Percentiles rank a stretch among this genome's conserved stretches.
Conservation (phyloP, 2,329 filamentous ascomycete genomes). For the Talaromyces islandicus region DNA sequence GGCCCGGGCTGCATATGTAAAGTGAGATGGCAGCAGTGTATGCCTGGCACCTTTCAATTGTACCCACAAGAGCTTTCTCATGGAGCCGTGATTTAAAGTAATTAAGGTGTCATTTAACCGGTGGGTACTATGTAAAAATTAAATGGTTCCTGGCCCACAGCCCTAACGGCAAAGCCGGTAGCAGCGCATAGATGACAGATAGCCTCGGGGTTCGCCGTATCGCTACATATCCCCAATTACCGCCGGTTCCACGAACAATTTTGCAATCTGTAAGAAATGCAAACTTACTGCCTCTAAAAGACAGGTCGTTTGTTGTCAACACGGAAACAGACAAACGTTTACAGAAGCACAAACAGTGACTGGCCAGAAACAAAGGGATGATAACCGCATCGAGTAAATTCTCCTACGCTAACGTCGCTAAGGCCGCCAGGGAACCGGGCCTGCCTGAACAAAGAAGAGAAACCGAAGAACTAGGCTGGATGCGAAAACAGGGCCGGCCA, state of each 20-base stretch:
- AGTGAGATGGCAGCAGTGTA: not conserved
- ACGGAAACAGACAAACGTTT: not conserved
- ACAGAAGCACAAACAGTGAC: not conserved
- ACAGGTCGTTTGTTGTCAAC: not conserved
- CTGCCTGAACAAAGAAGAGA: conserved; percentile 8
- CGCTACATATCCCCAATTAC: not conserved
- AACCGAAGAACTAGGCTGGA: conserved; percentile 7
- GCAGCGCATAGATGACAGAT: not conserved
- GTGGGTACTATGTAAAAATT: not conserved
- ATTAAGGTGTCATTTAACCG: not conserved
- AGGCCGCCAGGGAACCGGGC: not conserved
- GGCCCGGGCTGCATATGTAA: not conserved
- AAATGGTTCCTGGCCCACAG: not conserved
- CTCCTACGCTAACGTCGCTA: not conserved
- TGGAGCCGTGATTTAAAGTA: not conserved
- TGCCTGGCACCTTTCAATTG: not conserved
- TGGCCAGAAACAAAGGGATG: not conserved
- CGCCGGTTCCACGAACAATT: not conserved
- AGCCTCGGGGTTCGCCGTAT: not conserved
- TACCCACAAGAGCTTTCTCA: not conserved
- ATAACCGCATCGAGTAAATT: not conserved
- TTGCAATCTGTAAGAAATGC: not conserved
- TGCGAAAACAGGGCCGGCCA: conserved; percentile 1
- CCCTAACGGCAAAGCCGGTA: not conserved
- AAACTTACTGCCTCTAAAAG: not conserved